Base-by-base conservation (phyloP, 2,329 filamentous ascomycete species). In the Cladorrhinum sp. region DNA sequence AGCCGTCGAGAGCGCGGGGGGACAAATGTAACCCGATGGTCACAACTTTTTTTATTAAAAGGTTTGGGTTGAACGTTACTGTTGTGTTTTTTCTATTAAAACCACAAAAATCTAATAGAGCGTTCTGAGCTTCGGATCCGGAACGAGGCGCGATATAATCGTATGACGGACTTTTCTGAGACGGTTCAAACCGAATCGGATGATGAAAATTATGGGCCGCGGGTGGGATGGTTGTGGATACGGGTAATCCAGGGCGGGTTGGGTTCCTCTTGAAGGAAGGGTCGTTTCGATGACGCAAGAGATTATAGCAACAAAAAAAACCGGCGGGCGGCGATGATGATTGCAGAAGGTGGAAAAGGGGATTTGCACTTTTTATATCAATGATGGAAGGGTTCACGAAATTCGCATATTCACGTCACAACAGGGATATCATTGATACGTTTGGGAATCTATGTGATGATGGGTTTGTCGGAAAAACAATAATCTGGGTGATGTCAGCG, bases 401-500 rank as follows among this genome's bases (percentile, higher is more conserved):
- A n/a, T n/a, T n/a, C n/a, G 10, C 32, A 36, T 3, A 12, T 36
- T 36, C 16, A 36, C 3, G 53, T 49, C 20, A 36, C 38, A n/a
- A 24, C 52, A 55, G 53, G 53, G 53, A 49, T 55, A 29, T 45
- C 53, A 55, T 45, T 55, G 10, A 23, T 10, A 23, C 20, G n/a
- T 45, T 24, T 41, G 23, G 16, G 54, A 24, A 49, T 2, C 5
- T 29, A 50, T 52, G 45, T 52, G 49, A 50, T 27, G 27, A 54
- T 27, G 22, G 23, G n/a, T 22, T n/a, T 20, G 36, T 45, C 18
- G 32, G 25, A 41, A 20, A 49, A 18, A 24, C 22, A 49, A 56
- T 13, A 16, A 18, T 49, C 32, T 53, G 27, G n/a, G 59, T 66
- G 62, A 64, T 64, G 64, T 64, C 60, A 66, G 50, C n/a, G 38